Percentiles rank a stretch among this genome's conserved stretches.
Conservation (phyloP, 1,284 basidiomycete species). For the Wallemia mellicola region DNA sequence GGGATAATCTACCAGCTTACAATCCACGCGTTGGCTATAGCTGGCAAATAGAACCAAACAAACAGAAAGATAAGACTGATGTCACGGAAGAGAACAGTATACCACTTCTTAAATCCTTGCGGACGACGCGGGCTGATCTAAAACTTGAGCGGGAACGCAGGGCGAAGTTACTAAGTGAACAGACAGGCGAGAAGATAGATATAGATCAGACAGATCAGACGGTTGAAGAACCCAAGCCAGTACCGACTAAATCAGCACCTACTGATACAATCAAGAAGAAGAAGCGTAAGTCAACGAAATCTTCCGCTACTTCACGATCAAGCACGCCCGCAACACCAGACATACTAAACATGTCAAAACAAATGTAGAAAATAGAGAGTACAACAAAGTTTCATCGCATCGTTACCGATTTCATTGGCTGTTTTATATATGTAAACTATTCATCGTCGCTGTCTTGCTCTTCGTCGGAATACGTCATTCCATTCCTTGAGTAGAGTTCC, state of each 20-base stretch:
- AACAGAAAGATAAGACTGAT: neutral
- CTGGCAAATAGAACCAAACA: conserved; percentile 6
- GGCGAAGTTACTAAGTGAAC: neutral
- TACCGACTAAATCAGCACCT: neutral
- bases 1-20: conserved; percentile 4
- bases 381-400: neutral
- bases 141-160: neutral
- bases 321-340: neutral
- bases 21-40: conserved; percentile 4
- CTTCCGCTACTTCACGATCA: neutral
- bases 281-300: conserved; percentile 1
- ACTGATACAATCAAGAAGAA: neutral
- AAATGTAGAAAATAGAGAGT: neutral
- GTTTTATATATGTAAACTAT: too few species aligned
- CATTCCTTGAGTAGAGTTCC: neutral
- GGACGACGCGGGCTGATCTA: neutral
- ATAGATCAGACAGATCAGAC: neutral
- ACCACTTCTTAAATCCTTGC: conserved; percentile 8
- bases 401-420: neutral
- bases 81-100: neutral
- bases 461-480: neutral
- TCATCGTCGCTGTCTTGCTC: neutral
- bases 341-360: neutral
- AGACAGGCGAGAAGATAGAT: neutral
- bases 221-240: neutral